A percentile compares a stretch with the other conserved stretches of the same genome.
Conservation (phyloP, 148 eudicot species). For the Oxyria digyna region DNA sequence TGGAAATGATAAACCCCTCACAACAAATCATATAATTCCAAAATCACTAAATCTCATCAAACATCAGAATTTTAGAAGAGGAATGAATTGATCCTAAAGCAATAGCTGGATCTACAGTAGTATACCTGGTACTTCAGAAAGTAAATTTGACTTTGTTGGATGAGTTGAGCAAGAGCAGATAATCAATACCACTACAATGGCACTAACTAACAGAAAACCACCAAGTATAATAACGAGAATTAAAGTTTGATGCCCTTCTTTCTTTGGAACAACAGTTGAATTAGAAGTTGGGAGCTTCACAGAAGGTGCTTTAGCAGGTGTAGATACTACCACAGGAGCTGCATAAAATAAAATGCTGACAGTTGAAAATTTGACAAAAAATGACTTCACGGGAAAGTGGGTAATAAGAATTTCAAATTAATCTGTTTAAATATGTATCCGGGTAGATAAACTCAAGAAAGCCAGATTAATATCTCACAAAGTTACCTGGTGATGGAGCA, state of each 20-base stretch:
- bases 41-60: neutral
- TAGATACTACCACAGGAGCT: conserved; percentile 53
- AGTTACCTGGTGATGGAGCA: conserved; percentile 63
- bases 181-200: conserved; percentile 26
- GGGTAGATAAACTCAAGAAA: conserved; percentile 77
- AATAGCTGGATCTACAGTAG: neutral
- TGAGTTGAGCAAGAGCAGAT: conserved; percentile 42
- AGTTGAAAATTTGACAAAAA: conserved; percentile 25
- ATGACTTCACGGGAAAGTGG: conserved; percentile 29
- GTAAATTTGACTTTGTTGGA: conserved; percentile 29
- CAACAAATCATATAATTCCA: too few relatives aligned
- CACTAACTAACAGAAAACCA: conserved; percentile 38
- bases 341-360: conserved; percentile 13
- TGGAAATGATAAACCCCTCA: too few relatives aligned
- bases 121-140: conserved; percentile 50
- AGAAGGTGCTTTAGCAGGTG: conserved; percentile 37
- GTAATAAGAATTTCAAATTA: neutral
- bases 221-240: conserved; percentile 37
- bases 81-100: neutral
- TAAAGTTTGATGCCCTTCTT: conserved; percentile 31
- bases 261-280: conserved; percentile 22
- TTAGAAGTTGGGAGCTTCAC: conserved; percentile 34
- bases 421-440: neutral
- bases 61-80: neutral
- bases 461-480: conserved; percentile 9